phyloP scores from a whole-genome alignment of 306 rosid species.

The Chamaecrista fasciculata region DNA sequence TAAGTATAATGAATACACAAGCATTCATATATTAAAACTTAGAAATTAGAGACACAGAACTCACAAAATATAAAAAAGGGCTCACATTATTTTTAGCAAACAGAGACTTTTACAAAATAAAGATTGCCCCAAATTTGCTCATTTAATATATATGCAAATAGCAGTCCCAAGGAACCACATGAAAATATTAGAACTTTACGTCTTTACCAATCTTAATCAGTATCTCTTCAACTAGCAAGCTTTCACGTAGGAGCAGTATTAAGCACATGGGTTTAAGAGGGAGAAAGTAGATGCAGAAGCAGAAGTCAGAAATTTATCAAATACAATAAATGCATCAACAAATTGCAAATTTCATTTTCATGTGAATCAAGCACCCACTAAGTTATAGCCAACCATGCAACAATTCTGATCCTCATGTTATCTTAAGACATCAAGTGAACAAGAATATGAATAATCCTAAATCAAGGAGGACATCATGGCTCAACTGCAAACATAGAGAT shows the following conservation, averaged over 20 bases:
- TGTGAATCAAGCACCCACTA: conserved; percentile 6
- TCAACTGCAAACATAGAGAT: conserved; percentile 3
- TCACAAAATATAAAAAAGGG: no score
- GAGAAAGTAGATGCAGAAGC: neutral
- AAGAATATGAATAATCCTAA: neutral
- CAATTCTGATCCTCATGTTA: neutral
- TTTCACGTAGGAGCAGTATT: neutral
- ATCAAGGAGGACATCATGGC: conserved; percentile 1
- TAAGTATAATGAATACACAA: neutral
- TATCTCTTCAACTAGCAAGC: conserved; percentile 1
- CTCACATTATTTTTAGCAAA: no score
- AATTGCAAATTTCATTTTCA: conserved; percentile 13
- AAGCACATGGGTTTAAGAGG: no score
- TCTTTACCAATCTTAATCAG: neutral
- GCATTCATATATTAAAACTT: no score
- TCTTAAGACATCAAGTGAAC: conserved; percentile 10
- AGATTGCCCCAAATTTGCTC: conserved; percentile 7
- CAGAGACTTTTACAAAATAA: neutral
- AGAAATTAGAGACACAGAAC: no score
- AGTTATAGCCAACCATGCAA: neutral
- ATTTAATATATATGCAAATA: neutral
- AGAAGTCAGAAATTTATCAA: neutral
- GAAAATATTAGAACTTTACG: neutral
- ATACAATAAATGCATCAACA: conserved; percentile 10
- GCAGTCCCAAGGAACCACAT: conserved; percentile 6